Evolutionary conservation across 441 rosid genomes (phyloP).

Genomic region (Croton laevigatus): DNA sequence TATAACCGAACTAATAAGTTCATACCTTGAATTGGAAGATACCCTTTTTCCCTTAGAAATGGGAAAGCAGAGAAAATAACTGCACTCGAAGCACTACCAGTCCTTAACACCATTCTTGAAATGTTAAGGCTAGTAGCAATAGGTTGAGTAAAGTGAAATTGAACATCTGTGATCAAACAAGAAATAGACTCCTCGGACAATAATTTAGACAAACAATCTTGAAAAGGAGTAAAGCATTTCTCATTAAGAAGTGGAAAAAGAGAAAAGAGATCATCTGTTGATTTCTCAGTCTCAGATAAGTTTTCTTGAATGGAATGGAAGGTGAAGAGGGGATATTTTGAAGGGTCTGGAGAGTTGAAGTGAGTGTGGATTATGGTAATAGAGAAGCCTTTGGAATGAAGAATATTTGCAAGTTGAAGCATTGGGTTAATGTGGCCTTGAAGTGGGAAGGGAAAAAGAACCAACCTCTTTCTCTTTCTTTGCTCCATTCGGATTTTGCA

Average conservation of each 20-base stretch:
- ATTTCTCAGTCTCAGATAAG: slow-evolving; percentile 29
- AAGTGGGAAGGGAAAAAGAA: slow-evolving; percentile 23
- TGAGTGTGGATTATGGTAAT: slow-evolving; percentile 24
- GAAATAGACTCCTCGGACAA: slow-evolving; percentile 38
- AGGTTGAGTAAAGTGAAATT: slow-evolving; percentile 45
- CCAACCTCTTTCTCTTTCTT: background rate
- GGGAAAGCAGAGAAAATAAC: slow-evolving; percentile 47
- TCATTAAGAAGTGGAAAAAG: slow-evolving; percentile 36
- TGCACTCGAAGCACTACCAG: slow-evolving; percentile 47
- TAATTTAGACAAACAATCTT: slow-evolving; percentile 39
- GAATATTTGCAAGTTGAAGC: slow-evolving; percentile 17
- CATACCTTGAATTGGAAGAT: slow-evolving; percentile 47
- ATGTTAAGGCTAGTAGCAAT: slow-evolving; percentile 41
- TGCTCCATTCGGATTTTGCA: background rate
- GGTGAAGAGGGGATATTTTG: slow-evolving; percentile 46
- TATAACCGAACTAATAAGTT: too few species aligned
- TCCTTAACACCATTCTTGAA: slow-evolving; percentile 53
- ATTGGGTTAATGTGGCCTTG: slow-evolving; percentile 37
- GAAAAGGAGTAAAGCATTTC: slow-evolving; percentile 45
- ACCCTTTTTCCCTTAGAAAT: slow-evolving; percentile 45
- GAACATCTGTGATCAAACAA: slow-evolving; percentile 59
- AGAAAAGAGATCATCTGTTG: slow-evolving; percentile 26
- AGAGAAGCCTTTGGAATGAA: slow-evolving; percentile 49
- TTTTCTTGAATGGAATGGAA: slow-evolving; percentile 44
- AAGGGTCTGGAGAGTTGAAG: slow-evolving; percentile 43